Base-by-base conservation (phyloP, 192 early-diverging fungal species). In the Coemansia sp. region DNA sequence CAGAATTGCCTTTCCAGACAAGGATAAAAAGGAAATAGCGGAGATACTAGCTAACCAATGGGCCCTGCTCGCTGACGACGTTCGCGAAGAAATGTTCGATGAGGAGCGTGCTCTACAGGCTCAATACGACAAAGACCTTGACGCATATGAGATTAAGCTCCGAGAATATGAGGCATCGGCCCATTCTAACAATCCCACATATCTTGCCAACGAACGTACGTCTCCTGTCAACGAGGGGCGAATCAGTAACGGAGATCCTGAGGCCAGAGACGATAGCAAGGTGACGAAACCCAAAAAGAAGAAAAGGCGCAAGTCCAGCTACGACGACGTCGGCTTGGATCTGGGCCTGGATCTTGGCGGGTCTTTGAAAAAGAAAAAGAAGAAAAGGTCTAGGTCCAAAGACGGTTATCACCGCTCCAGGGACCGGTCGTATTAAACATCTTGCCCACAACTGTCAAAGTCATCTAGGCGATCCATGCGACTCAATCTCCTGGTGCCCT, bases 341-440 rank as follows among this genome's bases (percentile, higher is more conserved):
- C 11, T 61, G 31, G 36, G 36, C 34, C 34, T 61, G 34, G 59
- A 61, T 2, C 34, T 61, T 61, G 59, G 12, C 13, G 59, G 10
- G 5, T 61, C 59, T 8, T 24, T 36, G 36, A 61, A 36, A 39
- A 61, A 40, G 38, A 61, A 22, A n/a, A 61, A 22, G 59, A 61
- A 61, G n/a, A 61, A 61, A 50, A 50, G 9, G 46, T 22, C 20
- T 3, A 40, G 11, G 59, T 22, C 59, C 32, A 61, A 40, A 19
- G 32, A 60, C 11, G 24, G 11, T 15, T 4, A 9, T 27, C 51
- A 12, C 24, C 24, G 22, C 51, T 29, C 51, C 3, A 12, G 22
- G 10, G 29, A 58, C 17, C 27, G 0, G 5, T 42, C 13, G 1
- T 15, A 42, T 11, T 42, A 29, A 53, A 24, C 19, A 38, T 38